A percentile compares a stretch with the other conserved stretches of the same genome.
These are phyloP conservation scores for Dimargaris cristalligena DNA, from an alignment of 192 early-diverging fungal genomes.

Conservation along the genomic window DNA sequence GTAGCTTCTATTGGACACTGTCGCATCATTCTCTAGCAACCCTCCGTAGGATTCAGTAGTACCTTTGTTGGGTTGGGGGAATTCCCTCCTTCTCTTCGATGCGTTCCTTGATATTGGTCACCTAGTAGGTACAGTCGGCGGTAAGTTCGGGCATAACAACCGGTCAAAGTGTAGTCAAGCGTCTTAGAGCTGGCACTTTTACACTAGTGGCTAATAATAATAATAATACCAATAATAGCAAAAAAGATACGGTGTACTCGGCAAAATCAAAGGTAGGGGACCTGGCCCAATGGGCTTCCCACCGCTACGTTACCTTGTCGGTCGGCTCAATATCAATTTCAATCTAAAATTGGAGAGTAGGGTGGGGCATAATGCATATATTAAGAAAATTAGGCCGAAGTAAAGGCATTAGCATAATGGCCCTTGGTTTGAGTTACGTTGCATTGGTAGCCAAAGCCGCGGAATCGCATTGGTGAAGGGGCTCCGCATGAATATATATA, in stretches of 20 bases:
- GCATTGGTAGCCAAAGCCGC: background rate
- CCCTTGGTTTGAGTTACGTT: background rate
- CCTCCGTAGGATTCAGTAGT: background rate
- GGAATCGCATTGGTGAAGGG: background rate
- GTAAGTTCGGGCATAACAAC: constrained; percentile 72
- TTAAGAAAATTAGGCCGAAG: background rate
- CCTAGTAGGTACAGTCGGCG: constrained; percentile 61
- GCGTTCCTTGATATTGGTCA: constrained; percentile 59
- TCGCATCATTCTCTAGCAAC: background rate
- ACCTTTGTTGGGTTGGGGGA: constrained; percentile 85
- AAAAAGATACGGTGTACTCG: background rate
- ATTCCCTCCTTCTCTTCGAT: constrained; percentile 97
- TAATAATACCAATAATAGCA: background rate
- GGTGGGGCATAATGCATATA: background rate
- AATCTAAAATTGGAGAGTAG: background rate
- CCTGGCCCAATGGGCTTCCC: no score
- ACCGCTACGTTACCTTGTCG: background rate
- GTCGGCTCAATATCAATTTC: background rate
- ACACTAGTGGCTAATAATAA: background rate
- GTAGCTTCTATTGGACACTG: background rate
- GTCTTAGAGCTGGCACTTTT: no score
- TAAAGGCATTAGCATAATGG: background rate
- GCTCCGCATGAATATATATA: background rate
- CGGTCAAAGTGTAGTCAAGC: background rate
- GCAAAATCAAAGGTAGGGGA: no score